A percentile compares a stretch with the other conserved stretches of the same genome.
These are phyloP conservation scores for Candida anglica DNA, from an alignment of 805 yeast genomes.

Conservation along the genomic window DNA sequence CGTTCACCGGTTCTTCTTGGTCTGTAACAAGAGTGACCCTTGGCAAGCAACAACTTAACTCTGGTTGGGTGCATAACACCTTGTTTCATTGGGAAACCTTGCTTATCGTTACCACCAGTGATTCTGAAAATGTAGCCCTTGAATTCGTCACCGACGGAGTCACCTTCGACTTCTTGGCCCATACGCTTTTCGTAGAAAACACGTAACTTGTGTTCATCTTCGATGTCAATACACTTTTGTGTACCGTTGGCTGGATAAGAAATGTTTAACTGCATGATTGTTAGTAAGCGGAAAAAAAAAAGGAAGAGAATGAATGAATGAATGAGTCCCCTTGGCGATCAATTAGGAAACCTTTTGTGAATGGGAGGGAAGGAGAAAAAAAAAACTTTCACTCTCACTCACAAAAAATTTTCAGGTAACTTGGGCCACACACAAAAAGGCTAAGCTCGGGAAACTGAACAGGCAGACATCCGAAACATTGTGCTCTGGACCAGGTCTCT, in stretches of 20 bases:
- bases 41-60: constrained; percentile 90
- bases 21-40: constrained; percentile 98
- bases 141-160: constrained; percentile 97
- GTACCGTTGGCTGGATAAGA: constrained; percentile 99
- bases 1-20: constrained; percentile 99
- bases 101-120: constrained; percentile 99
- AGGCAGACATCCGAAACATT: no score
- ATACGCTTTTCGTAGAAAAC: constrained; percentile 98
- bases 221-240: constrained; percentile 95
- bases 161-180: constrained; percentile 99
- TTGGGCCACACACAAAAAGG: no score
- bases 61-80: constrained; percentile 99
- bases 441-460: no score
- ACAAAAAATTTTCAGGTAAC: no score
- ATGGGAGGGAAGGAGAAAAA: no score
- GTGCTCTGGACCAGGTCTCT: no score
- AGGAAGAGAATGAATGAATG: not conserved
- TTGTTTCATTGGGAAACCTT: constrained; percentile 99
- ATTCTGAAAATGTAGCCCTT: constrained; percentile 98
- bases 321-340: no score
- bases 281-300: constrained; percentile 8
- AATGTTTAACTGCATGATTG: constrained; percentile 76
- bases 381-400: no score
- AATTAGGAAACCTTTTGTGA: no score
- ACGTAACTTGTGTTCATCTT: constrained; percentile 98